Base-by-base conservation (phyloP, 495 filamentous ascomycete species). In the Xylaria flabelliformis region DNA sequence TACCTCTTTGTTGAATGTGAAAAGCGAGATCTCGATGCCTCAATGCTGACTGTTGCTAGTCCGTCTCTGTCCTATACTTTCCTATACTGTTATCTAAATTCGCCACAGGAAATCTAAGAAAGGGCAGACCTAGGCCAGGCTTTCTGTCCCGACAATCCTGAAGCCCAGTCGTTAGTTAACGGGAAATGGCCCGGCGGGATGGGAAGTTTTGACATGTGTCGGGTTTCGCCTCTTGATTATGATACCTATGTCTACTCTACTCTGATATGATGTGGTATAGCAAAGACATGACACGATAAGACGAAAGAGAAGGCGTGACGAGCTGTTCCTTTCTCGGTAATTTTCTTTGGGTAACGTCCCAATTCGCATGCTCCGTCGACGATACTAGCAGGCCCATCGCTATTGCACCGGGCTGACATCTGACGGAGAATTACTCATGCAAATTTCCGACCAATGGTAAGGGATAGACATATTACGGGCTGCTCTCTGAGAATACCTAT, bases 361-460 rank as follows among this genome's bases (percentile, higher is more conserved):
- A 64, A 71, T 71, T 64, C 69, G 59, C 69, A 71, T 32, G 48
- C 36, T 71, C 36, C 56, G 59, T 70, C 44, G 58, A 46, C 68
- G 36, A 70, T 70, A 32, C 34, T 10, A 55, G 46, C n/a, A 66
- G 65, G 34, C 10, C 36, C 50, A 42, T 34, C 19, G 12, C 36
- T 55, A 42, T 41, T 29, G 50, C 34, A 44, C 65, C 65, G 65
- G 50, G 48, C 65, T 67, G 48, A 42, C 34, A 41, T 56, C 42
- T 55, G 48, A 67, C 65, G 65, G 65, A 67, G 77, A 76, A 76
- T 74, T 72, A 53, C 73, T 56, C 50, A 56, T 44, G 56, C 44
- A 67, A 75, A 72, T 74, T 76, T 63, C 77, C 75, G 61, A 69
- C 75, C 77, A 79, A 79, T 79, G 39, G 48, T 4, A 67, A 24